phyloP scores from a whole-genome alignment of 2,329 filamentous ascomycete genomes.

The Pyricularia pennisetigena region DNA sequence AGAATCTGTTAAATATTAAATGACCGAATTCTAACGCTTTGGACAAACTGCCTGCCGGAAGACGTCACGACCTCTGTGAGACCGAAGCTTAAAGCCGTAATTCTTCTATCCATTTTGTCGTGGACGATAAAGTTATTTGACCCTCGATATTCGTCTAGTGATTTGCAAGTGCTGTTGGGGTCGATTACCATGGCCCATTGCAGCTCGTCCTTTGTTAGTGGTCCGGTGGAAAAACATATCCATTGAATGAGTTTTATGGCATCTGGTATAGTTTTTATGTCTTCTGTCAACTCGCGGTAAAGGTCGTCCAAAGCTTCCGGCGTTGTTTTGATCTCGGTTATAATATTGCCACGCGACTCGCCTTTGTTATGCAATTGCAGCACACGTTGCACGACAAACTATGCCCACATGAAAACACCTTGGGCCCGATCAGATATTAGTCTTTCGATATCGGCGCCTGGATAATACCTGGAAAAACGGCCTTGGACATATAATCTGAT shows the following conservation, averaged over 20 bases:
- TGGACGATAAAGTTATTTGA: slow-evolving; percentile 11
- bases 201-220: slow-evolving; percentile 17
- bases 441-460: not conserved
- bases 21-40: not conserved
- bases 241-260: slow-evolving; percentile 20
- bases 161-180: slow-evolving; percentile 9
- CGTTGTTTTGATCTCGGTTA: slow-evolving; percentile 10
- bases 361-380: slow-evolving; percentile 10
- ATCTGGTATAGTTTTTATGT: slow-evolving; percentile 8
- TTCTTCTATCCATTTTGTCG: slow-evolving; percentile 10
- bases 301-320: slow-evolving; percentile 16
- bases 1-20: not conserved
- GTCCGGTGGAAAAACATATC: slow-evolving; percentile 19
- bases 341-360: slow-evolving; percentile 9
- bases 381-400: slow-evolving; percentile 16
- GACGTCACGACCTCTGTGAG: slow-evolving; percentile 15
- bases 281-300: slow-evolving; percentile 14
- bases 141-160: slow-evolving; percentile 12
- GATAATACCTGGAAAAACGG: slow-evolving; percentile 9
- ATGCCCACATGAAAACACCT: slow-evolving; percentile 27
- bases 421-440: slow-evolving; percentile 16
- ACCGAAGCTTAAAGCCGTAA: slow-evolving; percentile 17
- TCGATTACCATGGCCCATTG: slow-evolving; percentile 21
- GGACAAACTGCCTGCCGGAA: slow-evolving; percentile 6
- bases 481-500: slow-evolving; percentile 18